phyloP scores from a whole-genome alignment of 202 grass and related monocot species.

The Bolboschoenoplectus hybrid region DNA sequence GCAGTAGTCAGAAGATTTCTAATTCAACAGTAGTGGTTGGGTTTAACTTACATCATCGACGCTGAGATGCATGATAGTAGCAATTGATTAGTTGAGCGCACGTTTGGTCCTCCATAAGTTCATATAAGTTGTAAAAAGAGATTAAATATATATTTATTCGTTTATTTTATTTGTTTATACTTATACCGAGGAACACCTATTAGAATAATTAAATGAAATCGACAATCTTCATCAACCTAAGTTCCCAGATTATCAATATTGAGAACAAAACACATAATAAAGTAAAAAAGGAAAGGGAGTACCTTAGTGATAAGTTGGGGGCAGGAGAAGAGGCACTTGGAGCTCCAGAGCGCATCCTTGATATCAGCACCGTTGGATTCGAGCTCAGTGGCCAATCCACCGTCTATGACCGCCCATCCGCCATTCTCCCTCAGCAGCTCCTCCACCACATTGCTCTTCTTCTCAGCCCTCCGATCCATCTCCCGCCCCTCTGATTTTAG shows the following conservation, averaged over 20 bases:
- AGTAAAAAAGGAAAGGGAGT: background rate
- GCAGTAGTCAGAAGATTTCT: background rate
- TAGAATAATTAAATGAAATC: background rate
- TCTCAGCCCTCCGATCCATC: constrained; percentile 27
- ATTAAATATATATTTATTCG: background rate
- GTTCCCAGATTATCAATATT: constrained; percentile 7
- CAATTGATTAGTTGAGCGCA: background rate
- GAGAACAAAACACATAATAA: background rate
- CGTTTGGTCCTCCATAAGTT: background rate
- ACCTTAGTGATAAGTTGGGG: constrained; percentile 65
- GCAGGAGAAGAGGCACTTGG: constrained; percentile 55
- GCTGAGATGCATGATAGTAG: background rate
- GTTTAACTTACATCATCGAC: background rate
- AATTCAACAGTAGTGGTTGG: background rate
- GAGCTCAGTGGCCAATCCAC: constrained; percentile 61
- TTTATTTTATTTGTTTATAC: background rate
- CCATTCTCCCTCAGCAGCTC: constrained; percentile 46
- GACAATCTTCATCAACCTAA: background rate
- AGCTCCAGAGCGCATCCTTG: constrained; percentile 59
- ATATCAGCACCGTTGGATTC: constrained; percentile 63
- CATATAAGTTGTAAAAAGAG: background rate
- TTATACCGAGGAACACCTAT: background rate
- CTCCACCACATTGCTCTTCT: constrained; percentile 36
- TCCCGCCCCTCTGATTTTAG: background rate
- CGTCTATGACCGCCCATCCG: constrained; percentile 54